Evolutionary conservation across 768 basidiomycete species (phyloP), one percentile per base, ranked within the genome.

Genomic region (Suillus spraguei): DNA sequence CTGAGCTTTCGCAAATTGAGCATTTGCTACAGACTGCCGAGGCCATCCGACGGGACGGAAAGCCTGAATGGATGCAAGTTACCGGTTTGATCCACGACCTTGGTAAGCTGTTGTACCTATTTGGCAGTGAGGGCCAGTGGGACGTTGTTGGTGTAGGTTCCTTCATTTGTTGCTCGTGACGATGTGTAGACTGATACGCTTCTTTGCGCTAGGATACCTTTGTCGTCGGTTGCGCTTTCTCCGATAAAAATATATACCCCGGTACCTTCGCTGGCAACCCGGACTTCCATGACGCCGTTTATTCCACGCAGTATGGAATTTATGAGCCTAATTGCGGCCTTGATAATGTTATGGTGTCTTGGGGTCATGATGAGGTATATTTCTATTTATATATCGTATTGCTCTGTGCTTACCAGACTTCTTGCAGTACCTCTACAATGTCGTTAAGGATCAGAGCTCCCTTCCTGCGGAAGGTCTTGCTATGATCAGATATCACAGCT

Each of bases 401-500:
- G 42, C 41, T 41, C 60, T 10, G 3, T 17, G 22, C 24, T 56
- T 1, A 39, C 20, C 16, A 20, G 28, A 17, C 14, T 38, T 38
- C 17, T 47, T 42, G 38, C 17, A 93, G 91, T 95, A 95, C 72
- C 81, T 95, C 6, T 94, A 94, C 76, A 79, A 91, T 66, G 88
- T 96, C 66, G 78, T 93, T 65, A 94, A 93, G 75, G 87, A 88
- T 67, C 94, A 96, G 73, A 88, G 87, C 65, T 83, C 82, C 5
- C 87, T 96, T 0, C 94, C 94, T 4, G 83, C 83, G 44, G 94
- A 92, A 68, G 94, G 84, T 0, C 81, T 97, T 35, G 88, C 90
- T 9, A 97, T 97, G 94, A 94, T 97, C 71, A 87, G 95, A 38
- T 97, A 93, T 74, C 95, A 96, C 78, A 92, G 90, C 70, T 97